A percentile compares a stretch with the other conserved stretches of the same genome.
Evolutionary conservation across 805 yeast genomes (phyloP).

Genomic region (Spathaspora boniae): DNA sequence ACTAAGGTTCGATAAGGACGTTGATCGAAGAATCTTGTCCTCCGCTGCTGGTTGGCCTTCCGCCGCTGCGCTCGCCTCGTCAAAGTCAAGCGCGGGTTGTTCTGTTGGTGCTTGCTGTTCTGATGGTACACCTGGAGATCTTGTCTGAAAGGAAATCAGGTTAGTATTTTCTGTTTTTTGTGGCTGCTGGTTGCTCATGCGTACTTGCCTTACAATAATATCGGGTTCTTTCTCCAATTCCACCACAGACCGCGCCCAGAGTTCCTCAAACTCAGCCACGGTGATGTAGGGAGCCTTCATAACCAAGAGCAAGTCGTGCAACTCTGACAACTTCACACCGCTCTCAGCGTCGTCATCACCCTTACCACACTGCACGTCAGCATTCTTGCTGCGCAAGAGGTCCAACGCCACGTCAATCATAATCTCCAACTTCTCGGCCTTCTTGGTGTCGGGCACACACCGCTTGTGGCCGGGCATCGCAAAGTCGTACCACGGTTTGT

Average conservation of each 20-base stretch:
- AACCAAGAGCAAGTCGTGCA: conserved; percentile 48
- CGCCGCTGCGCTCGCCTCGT: conserved; percentile 31
- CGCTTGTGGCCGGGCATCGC: conserved; percentile 43
- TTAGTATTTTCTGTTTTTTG: conserved; percentile 22
- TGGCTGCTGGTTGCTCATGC: not conserved
- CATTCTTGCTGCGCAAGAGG: conserved; percentile 64
- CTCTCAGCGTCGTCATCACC: conserved; percentile 41
- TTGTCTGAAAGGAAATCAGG: conserved; percentile 14
- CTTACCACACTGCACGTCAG: conserved; percentile 56
- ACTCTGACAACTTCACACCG: conserved; percentile 48
- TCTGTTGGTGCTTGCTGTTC: too few species aligned
- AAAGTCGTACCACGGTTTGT: conserved; percentile 59
- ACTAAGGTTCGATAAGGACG: conserved; percentile 62
- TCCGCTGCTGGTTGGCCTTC: conserved; percentile 28
- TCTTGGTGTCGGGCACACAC: conserved; percentile 74
- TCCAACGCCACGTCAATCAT: conserved; percentile 66
- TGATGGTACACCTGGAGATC: conserved; percentile 9
- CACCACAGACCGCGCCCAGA: conserved; percentile 64
- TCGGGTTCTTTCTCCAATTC: conserved; percentile 66
- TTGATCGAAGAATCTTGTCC: conserved; percentile 65
- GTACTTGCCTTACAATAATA: conserved; percentile 74
- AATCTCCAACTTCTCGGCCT: conserved; percentile 61
- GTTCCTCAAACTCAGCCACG: conserved; percentile 66
- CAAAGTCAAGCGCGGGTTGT: conserved; percentile 23
- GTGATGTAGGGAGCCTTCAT: conserved; percentile 46